Evolutionary conservation across 2,329 filamentous ascomycete species (phyloP), one percentile per base, ranked within the genome.

Genomic region (Aspergillus persii): DNA sequence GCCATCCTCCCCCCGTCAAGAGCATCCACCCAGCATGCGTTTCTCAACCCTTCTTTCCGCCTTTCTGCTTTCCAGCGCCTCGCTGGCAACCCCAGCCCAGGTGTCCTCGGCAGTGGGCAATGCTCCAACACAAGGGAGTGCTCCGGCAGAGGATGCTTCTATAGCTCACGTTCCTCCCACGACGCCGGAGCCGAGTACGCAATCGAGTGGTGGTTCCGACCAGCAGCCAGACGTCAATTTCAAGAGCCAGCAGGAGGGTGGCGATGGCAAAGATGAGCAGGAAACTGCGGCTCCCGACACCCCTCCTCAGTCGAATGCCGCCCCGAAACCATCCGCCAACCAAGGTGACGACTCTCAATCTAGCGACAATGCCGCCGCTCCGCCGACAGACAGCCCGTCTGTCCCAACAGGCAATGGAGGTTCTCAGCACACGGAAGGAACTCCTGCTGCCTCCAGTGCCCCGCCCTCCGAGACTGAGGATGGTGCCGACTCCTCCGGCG

Each of bases 1-100:
- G 62, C 52, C 60, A 59, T 57, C 44, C 46, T 51, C 54, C 54
- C 46, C 54, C 56, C 57, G 61, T 61, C 57, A 59, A 62, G 58
- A 54, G 56, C 56, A 56, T 54, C 53, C 30, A 57, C 41, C 51
- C 56, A 66, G 50, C 41, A 68, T 68, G 66, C 66, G 65, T 63
- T 63, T 68, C 59, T 66, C 63, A 54, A 55, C 62, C 30, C 41
- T 66, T 41, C 27, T 68, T 53, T 61, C 65, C 8, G 60, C 61
- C 33, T 54, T 68, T 50, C 56, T 68, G 62, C 65, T 68, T 49
- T 68, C 65, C 39, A 61, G 65, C 58, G 60, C 62, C 23, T 59
- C 63, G 55, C 62, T 67, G 56, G 66, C 66, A 56, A 65, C 63
- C 27, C 62, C 65, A 47, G 55, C 62, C 18, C 61, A 63, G 54